A percentile compares a stretch with the other conserved stretches of the same genome.
phyloP scores from a whole-genome alignment of 345 rosid species.

The Gossypium thurberi region DNA sequence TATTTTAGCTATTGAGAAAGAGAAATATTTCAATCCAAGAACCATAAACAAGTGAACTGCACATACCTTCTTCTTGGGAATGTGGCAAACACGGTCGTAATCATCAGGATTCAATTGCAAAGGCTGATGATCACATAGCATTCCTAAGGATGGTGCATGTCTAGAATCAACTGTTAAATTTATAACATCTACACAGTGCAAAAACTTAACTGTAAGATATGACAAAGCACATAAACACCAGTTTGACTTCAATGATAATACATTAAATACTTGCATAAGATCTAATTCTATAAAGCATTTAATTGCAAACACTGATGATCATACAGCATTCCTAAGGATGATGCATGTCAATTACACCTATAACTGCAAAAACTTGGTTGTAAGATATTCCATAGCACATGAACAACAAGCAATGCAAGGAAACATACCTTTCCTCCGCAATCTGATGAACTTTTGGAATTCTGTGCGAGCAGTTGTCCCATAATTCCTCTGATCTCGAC shows the following conservation, averaged over 20 bases:
- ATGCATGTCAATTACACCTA: neutral
- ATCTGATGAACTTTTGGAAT: constrained; percentile 38
- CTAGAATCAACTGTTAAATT: neutral
- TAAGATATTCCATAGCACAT: neutral
- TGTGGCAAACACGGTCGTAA: constrained; percentile 37
- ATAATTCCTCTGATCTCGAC: constrained; percentile 37
- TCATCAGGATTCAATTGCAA: constrained; percentile 38
- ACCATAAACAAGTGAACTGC: neutral
- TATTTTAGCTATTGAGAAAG: neutral
- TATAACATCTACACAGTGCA: neutral
- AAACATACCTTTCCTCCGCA: constrained; percentile 28
- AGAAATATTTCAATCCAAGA: neutral
- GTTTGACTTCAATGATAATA: neutral
- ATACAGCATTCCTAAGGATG: constrained; percentile 14
- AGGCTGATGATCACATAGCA: constrained; percentile 38
- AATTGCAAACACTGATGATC: constrained; percentile 35
- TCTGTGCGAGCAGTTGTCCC: constrained; percentile 29
- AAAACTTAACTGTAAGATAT: neutral
- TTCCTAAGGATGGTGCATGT: neutral
- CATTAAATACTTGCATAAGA: neutral
- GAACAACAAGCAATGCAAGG: neutral
- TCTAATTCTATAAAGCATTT: constrained; percentile 17
- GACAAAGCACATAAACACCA: neutral
- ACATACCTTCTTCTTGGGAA: constrained; percentile 46
- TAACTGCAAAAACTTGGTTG: neutral